A percentile compares a stretch with the other conserved stretches of the same genome.
phyloP scores from a whole-genome alignment of 1,284 basidiomycete species.

The Sanguinoderma infundibulare region DNA sequence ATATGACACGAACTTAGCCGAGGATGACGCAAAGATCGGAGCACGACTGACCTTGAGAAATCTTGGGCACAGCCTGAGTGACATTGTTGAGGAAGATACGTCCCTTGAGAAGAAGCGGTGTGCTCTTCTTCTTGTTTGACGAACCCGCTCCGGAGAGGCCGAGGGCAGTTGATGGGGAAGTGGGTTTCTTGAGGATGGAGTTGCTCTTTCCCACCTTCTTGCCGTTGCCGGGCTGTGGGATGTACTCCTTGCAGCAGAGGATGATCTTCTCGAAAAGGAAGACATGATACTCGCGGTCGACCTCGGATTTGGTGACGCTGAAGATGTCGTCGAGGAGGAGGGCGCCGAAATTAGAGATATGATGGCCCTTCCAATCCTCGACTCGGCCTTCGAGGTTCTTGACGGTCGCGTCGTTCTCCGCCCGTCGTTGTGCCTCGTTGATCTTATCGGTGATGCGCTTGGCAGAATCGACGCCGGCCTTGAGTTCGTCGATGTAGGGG shows the following conservation, averaged over 20 bases:
- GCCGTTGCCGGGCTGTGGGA: constrained; percentile 51
- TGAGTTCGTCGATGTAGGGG: constrained; percentile 81
- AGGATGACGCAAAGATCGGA: constrained; percentile 3
- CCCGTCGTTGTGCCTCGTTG: constrained; percentile 92
- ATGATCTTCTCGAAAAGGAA: constrained; percentile 99
- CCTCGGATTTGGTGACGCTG: constrained; percentile 94
- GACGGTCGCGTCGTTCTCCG: constrained; percentile 88
- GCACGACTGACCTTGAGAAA: constrained; percentile 59
- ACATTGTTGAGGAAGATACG: constrained; percentile 98
- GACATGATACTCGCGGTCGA: constrained; percentile 97
- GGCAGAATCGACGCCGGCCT: constrained; percentile 83
- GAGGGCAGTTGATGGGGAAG: constrained; percentile 41
- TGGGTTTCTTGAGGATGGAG: constrained; percentile 79
- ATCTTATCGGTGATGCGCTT: constrained; percentile 95
- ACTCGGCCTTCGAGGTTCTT: constrained; percentile 89
- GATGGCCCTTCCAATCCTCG: constrained; percentile 99
- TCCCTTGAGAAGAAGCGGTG: constrained; percentile 90
- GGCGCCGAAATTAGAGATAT: constrained; percentile 91
- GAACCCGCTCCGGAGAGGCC: constrained; percentile 49
- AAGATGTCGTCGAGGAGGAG: constrained; percentile 95
- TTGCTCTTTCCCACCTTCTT: constrained; percentile 74
- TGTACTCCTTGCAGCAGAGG: constrained; percentile 93
- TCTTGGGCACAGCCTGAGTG: constrained; percentile 71
- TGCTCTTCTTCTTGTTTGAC: constrained; percentile 69
- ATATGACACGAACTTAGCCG: constrained; percentile 9